Conservation (phyloP, 2,329 filamentous ascomycete genomes). For the Fusarium sp. region DNA sequence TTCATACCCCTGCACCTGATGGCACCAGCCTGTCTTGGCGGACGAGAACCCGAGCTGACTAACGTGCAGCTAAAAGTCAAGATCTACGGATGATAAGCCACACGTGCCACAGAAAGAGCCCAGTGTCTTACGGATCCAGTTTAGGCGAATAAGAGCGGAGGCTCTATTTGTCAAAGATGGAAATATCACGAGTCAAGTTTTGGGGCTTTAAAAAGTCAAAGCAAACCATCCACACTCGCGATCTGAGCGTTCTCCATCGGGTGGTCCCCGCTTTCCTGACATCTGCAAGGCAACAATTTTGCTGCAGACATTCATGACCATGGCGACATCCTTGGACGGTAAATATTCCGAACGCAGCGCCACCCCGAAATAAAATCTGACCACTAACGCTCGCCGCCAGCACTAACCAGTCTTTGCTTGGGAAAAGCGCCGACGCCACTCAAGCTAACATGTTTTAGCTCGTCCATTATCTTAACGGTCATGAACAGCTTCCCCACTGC, state of each 20-base stretch:
- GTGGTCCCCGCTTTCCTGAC: background rate
- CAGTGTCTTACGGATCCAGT: background rate
- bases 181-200: background rate
- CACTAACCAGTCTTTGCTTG: constrained; percentile 6
- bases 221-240: background rate
- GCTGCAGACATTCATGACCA: background rate
- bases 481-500: background rate
- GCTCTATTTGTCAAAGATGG: background rate
- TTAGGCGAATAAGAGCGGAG: background rate
- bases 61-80: background rate
- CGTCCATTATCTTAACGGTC: constrained; percentile 5
- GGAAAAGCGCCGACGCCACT: constrained; percentile 9
- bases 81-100: background rate
- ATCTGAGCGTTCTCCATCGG: background rate
- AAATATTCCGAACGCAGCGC: background rate
- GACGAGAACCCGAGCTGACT: background rate
- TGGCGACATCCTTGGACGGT: background rate
- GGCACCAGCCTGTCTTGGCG: background rate
- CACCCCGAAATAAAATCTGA: background rate
- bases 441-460: background rate
- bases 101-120: background rate
- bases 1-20: background rate
- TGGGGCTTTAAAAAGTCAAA: background rate
- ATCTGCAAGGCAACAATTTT: background rate
- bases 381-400: background rate